Evolutionary conservation across 2,329 filamentous ascomycete species (phyloP), one percentile per base, ranked within the genome.

Genomic region (Talaromyces sp.): DNA sequence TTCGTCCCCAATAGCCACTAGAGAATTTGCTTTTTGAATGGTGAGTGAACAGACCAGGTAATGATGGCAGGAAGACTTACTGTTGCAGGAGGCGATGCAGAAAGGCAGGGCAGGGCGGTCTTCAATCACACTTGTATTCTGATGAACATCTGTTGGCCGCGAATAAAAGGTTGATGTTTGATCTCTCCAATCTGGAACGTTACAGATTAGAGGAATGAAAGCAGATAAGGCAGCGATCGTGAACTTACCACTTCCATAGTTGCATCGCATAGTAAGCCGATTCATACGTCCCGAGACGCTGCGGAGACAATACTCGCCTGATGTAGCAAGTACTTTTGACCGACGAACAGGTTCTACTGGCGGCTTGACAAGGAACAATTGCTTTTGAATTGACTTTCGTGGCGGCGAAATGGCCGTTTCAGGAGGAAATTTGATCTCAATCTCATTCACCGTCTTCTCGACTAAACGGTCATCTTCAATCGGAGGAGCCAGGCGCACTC

Each of bases 1-100:
- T 77, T 92, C 89, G 70, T 90, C 88, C 45, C 88, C 89, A 66
- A 90, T 81, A 3, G 89, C 89, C 65, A 91, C 82, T 10, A 91
- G 79, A 8, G 87, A 85, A 73, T 90, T 90, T 66, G 84, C 85
- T 71, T 61, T 27, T 59, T 74, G 66, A 71, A 68, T 67, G 67
- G 67, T 70, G 39, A 68, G 61, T 27, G 41, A 45, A 45, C 60
- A 60, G 13, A 41, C 35, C 11, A 22, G 37, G n/a, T 19, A 13
- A 58, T 11, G 49, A 52, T 22, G 22, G 1, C 3, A 16, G 7
- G 14, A 33, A 24, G 3, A 79, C 85, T 77, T 78, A 86, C 86
- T 89, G 69, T 90, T 89, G 74, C 88, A 90, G 65, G 85, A 82
- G 50, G 86, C 82, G 47, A 85, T 85, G 74, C 87, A 90, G 73